Evolutionary conservation across 352 stramenopile genomes (phyloP).

Genomic region (Saprolegnia parasitica): DNA sequence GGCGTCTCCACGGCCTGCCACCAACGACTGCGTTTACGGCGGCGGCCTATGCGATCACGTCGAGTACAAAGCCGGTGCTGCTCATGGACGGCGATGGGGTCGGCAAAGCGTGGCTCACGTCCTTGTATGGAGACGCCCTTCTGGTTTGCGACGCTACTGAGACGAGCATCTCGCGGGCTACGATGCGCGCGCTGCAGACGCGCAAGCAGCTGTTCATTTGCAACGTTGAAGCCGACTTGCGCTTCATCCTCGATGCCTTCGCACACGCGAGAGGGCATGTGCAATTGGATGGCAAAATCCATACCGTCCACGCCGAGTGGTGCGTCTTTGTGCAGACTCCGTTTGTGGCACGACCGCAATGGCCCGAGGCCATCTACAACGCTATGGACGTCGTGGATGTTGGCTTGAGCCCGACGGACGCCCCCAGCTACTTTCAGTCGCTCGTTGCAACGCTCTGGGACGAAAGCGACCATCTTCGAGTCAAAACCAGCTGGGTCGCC

Average conservation of each 20-base stretch:
- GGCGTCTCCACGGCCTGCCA: constrained; percentile 11
- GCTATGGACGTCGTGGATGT: constrained; percentile 16
- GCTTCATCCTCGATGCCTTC: background rate
- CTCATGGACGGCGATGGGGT: constrained; percentile 16
- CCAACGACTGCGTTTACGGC: background rate
- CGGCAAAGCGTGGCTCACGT: constrained; percentile 11
- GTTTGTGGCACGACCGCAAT: background rate
- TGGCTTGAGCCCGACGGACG: constrained; percentile 5
- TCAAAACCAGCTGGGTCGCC: background rate
- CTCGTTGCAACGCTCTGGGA: constrained; percentile 6
- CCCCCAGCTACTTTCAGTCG: background rate
- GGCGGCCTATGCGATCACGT: background rate
- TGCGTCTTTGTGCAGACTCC: constrained; percentile 7
- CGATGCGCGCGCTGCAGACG: constrained; percentile 1
- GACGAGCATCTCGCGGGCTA: background rate
- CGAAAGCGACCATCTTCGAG: constrained; percentile 8
- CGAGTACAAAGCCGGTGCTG: background rate
- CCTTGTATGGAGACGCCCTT: background rate
- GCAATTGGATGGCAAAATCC: constrained; percentile 4
- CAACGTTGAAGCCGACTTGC: constrained; percentile 18
- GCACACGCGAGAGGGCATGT: background rate
- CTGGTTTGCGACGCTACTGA: background rate
- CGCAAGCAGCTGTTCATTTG: background rate
- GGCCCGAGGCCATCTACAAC: background rate
- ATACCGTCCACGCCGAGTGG: background rate